Evolutionary conservation across 352 stramenopile species (phyloP).

Genomic region (Phytophthora melonis): DNA sequence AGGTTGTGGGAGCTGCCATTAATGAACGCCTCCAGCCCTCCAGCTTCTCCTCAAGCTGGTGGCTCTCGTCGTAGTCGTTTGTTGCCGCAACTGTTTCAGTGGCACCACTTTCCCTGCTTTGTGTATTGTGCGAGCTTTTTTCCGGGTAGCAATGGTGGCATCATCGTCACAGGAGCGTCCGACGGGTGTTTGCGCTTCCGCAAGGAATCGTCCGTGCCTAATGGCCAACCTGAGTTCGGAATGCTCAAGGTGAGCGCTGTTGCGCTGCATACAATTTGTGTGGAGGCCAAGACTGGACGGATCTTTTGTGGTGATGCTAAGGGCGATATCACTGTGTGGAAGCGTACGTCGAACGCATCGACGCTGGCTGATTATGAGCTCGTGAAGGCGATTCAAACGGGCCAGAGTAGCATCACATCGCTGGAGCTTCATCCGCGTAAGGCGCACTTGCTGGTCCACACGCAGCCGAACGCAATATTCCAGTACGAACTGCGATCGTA

Average conservation of each 20-base stretch:
- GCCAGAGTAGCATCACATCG: slow-evolving; percentile 58
- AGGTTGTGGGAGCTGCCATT: slow-evolving; percentile 49
- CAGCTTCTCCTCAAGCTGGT: slow-evolving; percentile 4
- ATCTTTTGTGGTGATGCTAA: slow-evolving; percentile 71
- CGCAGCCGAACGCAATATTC: slow-evolving; percentile 66
- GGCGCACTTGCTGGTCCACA: slow-evolving; percentile 70
- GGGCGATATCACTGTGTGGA: slow-evolving; percentile 65
- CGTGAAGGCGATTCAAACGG: slow-evolving; percentile 64
- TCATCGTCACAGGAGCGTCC: slow-evolving; percentile 59
- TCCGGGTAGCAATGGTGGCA: slow-evolving; percentile 24
- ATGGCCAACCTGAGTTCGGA: slow-evolving; percentile 21
- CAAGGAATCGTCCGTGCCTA: slow-evolving; percentile 37
- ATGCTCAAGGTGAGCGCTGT: slow-evolving; percentile 38
- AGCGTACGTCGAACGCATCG: slow-evolving; percentile 1
- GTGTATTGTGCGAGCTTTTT: slow-evolving; percentile 78
- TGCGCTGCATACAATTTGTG: slow-evolving; percentile 61
- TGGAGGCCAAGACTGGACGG: slow-evolving; percentile 51
- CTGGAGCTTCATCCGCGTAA: slow-evolving; percentile 73
- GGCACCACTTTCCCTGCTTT: slow-evolving; percentile 71
- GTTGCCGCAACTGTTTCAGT: slow-evolving; percentile 41
- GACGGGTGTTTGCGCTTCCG: slow-evolving; percentile 63
- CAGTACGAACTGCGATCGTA: slow-evolving; percentile 84
- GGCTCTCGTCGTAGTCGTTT: slow-evolving; percentile 2
- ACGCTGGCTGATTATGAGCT: slow-evolving; percentile 39
- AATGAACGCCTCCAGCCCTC: not conserved